Base-by-base conservation (phyloP, 176 grass and related monocot species). In the Lolium multiflorum region DNA sequence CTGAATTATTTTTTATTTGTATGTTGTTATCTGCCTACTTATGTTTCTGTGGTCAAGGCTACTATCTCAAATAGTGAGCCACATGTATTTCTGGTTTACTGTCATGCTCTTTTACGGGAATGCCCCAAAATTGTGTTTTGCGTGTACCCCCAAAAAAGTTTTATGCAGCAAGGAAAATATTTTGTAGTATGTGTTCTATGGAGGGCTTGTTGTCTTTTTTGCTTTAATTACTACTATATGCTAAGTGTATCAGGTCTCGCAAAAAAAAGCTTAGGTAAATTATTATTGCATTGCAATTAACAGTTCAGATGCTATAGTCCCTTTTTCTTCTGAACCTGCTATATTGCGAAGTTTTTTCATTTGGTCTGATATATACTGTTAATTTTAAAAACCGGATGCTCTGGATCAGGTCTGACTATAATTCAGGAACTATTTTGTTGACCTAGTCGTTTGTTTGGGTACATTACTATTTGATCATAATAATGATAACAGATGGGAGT, bases 51-150 rank as follows among this genome's bases (percentile, higher is more conserved):
- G 38, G 10, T 74, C 38, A 60, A 83, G 55, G 22, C 35, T 57
- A 82, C 31, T 44, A 31, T 4, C 9, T 18, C 21, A 73, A 73
- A 26, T 83, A 38, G n/a, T 83, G 69, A 74, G 68, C 38, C 67
- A 83, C 50, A 46, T 83, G 9, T 22, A 43, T 83, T 58, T 71
- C 14, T 61, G 55, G 54, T 60, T 61, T 28, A 74, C 44, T 61
- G 16, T 58, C 54, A 14, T 83, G 54, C n/a, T 61, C 21, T 39
- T 18, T 43, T 12, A 49, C 2, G 11, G 4, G 16, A 74, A 35
- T 74, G 69, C 7, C 38, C 55, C 21, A n/a, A 60, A 24, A 14
- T 35, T 65, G 14, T 60, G 20, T 22, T 59, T 66, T 65, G 11
- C 3, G 0, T 12, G 7, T 37, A 11, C 46, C 70, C 70, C 4